phyloP scores from a whole-genome alignment of 306 rosid genomes.

The Castanea mollissima region DNA sequence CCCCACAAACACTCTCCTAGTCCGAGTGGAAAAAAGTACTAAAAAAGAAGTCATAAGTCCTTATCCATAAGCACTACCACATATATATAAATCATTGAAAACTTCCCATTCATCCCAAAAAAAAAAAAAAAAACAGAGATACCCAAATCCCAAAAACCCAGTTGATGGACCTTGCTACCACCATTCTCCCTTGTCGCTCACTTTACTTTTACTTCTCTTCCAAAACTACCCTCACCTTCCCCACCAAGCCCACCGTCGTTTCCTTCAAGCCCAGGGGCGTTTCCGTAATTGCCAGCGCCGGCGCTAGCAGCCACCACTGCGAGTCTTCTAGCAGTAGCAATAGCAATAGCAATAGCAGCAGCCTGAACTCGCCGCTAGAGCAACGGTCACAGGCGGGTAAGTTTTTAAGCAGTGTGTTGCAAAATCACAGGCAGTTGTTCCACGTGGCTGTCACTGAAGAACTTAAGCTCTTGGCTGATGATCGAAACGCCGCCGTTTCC shows the following conservation, averaged over 20 bases:
- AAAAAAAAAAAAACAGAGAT: no score
- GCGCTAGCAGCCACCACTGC: conserved; percentile 45
- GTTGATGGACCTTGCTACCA: conserved; percentile 46
- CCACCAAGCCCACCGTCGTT: neutral
- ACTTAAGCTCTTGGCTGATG: conserved; percentile 62
- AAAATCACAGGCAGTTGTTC: conserved; percentile 78
- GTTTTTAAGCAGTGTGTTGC: conserved; percentile 62
- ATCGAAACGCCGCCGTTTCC: conserved; percentile 54
- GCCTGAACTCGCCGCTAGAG: conserved; percentile 69
- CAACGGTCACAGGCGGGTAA: conserved; percentile 62
- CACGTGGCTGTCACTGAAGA: conserved; percentile 70
- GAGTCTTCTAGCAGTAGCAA: conserved; percentile 11
- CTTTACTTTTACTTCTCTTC: neutral
- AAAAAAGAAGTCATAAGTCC: no score
- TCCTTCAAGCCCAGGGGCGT: neutral
- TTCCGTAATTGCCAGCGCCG: conserved; percentile 32
- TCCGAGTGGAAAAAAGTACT: no score
- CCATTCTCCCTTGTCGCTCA: conserved; percentile 13
- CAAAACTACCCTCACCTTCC: neutral
- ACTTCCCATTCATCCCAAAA: no score
- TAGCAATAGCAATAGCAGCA: conserved; percentile 10
- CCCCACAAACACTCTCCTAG: no score
- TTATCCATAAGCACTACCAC: no score
- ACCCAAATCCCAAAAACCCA: neutral
- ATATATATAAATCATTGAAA: no score